Conservation (phyloP, 352 stramenopile species). For the Globisporangium cystogenes region DNA sequence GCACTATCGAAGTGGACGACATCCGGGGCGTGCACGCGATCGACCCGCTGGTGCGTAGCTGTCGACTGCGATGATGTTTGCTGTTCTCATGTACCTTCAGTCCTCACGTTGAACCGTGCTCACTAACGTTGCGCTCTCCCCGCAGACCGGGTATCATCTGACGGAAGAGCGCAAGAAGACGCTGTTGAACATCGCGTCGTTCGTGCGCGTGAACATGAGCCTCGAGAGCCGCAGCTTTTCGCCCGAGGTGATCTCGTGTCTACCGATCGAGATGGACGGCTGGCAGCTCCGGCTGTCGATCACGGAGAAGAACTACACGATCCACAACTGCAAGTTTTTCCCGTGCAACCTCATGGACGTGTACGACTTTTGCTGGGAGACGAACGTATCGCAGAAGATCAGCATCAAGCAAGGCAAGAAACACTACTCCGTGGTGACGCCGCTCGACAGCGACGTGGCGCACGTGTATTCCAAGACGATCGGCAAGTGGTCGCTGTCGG, state of each 20-base stretch:
- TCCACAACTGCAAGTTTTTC: constrained; percentile 87
- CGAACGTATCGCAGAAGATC: constrained; percentile 69
- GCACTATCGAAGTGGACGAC: constrained; percentile 58
- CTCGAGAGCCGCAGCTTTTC: constrained; percentile 79
- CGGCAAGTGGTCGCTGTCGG: constrained; percentile 77
- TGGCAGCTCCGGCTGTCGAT: constrained; percentile 82
- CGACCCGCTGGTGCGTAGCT: constrained; percentile 23
- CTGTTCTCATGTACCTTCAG: neutral
- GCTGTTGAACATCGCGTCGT: constrained; percentile 69
- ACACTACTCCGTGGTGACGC: constrained; percentile 77
- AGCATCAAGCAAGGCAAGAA: constrained; percentile 79
- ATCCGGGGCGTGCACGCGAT: constrained; percentile 37
- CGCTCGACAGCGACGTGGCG: constrained; percentile 62
- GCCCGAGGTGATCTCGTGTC: constrained; percentile 80
- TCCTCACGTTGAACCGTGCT: no score
- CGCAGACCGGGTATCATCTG: constrained; percentile 50
- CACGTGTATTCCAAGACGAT: constrained; percentile 84
- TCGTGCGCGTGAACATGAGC: constrained; percentile 76
- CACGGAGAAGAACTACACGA: constrained; percentile 86
- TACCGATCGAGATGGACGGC: constrained; percentile 85
- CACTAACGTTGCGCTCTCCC: neutral
- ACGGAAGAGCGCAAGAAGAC: constrained; percentile 55
- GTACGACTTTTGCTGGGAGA: constrained; percentile 87
- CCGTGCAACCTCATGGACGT: constrained; percentile 68
- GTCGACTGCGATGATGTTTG: neutral